A percentile compares a stretch with the other conserved stretches of the same genome.
phyloP scores from a whole-genome alignment of 345 rosid genomes.

The Dipteronia dyeriana region DNA sequence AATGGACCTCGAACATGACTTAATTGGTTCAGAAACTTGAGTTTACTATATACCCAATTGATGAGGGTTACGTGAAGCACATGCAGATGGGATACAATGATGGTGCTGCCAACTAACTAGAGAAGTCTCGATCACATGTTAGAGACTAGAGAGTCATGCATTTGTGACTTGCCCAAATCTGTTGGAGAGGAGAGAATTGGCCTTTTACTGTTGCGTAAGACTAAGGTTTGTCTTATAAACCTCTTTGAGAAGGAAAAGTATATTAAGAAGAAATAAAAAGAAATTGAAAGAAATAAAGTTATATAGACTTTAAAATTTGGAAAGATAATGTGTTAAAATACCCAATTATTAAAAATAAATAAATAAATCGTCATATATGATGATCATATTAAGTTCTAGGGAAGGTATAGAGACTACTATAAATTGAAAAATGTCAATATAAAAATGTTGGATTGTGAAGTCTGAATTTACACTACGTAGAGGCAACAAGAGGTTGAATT shows the following conservation, averaged over 20 bases:
- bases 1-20: background rate
- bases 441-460: too few relatives aligned
- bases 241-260: conserved; percentile 14
- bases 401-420: background rate
- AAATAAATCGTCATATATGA: background rate
- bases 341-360: background rate
- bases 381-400: background rate
- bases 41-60: conserved; percentile 17
- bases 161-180: conserved; percentile 27
- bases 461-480: too few relatives aligned
- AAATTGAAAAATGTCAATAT: background rate
- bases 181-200: conserved; percentile 23
- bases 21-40: conserved; percentile 8
- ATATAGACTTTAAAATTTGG: background rate
- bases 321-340: background rate
- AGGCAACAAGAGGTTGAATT: too few relatives aligned
- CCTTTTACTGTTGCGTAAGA: conserved; percentile 31
- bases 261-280: conserved; percentile 5
- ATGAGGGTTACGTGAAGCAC: conserved; percentile 21
- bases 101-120: conserved; percentile 13
- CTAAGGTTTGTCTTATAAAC: conserved; percentile 18
- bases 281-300: background rate
- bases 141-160: conserved; percentile 26
- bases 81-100: background rate
- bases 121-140: conserved; percentile 30